Conservation (phyloP, 768 basidiomycete genomes). For the Boletus sensibilis region DNA sequence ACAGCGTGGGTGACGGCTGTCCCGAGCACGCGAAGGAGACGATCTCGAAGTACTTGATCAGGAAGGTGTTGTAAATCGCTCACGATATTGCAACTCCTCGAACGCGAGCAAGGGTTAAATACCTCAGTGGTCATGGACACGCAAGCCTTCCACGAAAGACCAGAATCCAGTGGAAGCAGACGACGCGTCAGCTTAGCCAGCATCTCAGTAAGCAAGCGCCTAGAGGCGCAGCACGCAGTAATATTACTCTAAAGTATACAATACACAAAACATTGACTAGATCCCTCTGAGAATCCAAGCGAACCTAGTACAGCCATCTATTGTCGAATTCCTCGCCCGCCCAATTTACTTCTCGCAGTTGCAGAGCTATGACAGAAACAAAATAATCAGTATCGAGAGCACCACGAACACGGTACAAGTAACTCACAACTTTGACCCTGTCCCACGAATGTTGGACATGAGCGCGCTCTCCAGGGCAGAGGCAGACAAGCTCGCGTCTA, state of each 20-base stretch:
- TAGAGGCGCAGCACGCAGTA: background rate
- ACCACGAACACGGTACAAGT: background rate
- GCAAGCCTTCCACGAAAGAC: conserved; percentile 20
- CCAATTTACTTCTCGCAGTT: conserved; percentile 34
- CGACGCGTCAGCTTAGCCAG: conserved; percentile 16
- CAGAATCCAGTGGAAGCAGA: conserved; percentile 21
- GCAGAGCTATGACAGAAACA: conserved; percentile 30
- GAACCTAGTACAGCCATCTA: conserved; percentile 12
- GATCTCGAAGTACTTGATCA: conserved; percentile 22
- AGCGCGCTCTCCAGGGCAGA: conserved; percentile 81
- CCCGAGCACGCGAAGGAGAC: background rate
- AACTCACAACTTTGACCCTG: conserved; percentile 70
- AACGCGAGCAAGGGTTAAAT: conserved; percentile 12
- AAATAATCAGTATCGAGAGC: background rate
- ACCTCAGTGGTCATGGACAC: conserved; percentile 9
- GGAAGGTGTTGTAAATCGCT: conserved; percentile 22
- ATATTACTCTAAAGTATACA: conserved; percentile 2
- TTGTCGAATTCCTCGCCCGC: conserved; percentile 28
- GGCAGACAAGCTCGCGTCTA: conserved; percentile 72
- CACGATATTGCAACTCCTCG: background rate
- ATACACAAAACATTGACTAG: background rate
- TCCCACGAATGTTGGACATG: conserved; percentile 68
- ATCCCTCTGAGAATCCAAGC: background rate
- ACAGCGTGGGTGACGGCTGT: background rate
- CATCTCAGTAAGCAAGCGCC: conserved; percentile 14